A percentile compares a stretch with the other conserved stretches of the same genome.
These are phyloP conservation scores for Acanthamoeba healyi DNA, from an alignment of 208 protist genomes.

Conservation along the genomic window DNA sequence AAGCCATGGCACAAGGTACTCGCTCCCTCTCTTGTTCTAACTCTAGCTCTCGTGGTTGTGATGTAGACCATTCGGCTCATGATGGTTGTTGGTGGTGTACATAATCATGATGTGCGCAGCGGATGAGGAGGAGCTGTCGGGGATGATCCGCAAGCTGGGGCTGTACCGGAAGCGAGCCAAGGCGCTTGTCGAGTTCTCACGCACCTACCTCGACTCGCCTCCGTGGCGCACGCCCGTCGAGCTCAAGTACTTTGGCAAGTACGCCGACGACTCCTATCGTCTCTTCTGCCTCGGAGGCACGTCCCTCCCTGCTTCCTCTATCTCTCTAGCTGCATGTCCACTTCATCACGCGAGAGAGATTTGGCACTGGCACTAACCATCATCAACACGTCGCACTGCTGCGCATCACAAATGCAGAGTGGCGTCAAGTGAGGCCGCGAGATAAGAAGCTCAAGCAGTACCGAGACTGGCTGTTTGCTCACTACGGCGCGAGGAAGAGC, in stretches of 20 bases:
- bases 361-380: too few species aligned
- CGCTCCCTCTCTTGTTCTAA: too few species aligned
- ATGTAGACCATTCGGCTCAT: too few species aligned
- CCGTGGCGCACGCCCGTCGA: not conserved
- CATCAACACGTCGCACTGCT: not conserved
- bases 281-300: conserved; percentile 32
- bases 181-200: conserved; percentile 28
- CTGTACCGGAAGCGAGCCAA: conserved; percentile 22
- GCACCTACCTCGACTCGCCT: not conserved
- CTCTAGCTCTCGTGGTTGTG: too few species aligned
- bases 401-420: not conserved
- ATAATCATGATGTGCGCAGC: too few species aligned
- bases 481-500: conserved; percentile 18
- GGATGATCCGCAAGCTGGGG: not conserved
- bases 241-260: conserved; percentile 66
- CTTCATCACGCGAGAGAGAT: too few species aligned
- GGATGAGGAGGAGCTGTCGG: conserved; percentile 8
- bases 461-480: conserved; percentile 37
- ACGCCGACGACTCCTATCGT: conserved; percentile 52
- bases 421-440: conserved; percentile 13
- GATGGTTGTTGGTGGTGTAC: too few species aligned
- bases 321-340: not conserved
- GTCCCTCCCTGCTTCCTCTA: too few species aligned
- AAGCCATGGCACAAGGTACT: not conserved
- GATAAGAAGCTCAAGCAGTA: conserved; percentile 56